Base-by-base conservation (phyloP, 2,329 filamentous ascomycete genomes). In the Sporothrix brasiliensis region DNA sequence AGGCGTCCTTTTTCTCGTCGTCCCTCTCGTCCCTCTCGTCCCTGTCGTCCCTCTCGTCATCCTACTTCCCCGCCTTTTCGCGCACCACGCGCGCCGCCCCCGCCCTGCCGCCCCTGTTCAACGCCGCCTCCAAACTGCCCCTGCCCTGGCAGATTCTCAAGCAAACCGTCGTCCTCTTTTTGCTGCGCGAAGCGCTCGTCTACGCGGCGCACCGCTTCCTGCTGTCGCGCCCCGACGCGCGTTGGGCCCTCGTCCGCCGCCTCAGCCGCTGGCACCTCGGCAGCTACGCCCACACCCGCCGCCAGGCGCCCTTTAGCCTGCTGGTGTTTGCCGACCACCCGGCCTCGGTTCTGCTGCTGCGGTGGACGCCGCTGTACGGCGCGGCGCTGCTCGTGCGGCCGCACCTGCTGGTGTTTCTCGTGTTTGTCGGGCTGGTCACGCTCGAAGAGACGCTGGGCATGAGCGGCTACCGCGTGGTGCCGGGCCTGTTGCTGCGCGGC, bases 161-260 rank as follows among this genome's bases (percentile, higher is more conserved):
- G 74, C 84, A 87, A 72, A 76, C 84, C 60, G 73, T 77, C 67
- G 70, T 81, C 14, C 79, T 87, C 19, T 78, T 84, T 70, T 74
- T 80, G 34, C 78, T 79, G 14, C 82, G 85, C 68, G 84, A 92
- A 81, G 76, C 88, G 7, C 77, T 93, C 13, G 87, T 89, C 70
- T 97, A 96, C 78, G 88, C 75, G 84, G 84, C 92, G 74, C 93
- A 97, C 80, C 89, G 91, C 67, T 86, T 86, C 76, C 71, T 90
- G 34, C 84, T 97, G 10, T 56, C 77, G 73, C 66, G 66, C 10
- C 30, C 56, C 3, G 14, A 65, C 24, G 41, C 63, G 13, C 54
- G 39, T 19, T 39, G 39, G 11, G 69, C 75, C 2, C 71, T 86
- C 30, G 81, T 82, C 9, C 77, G 74, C 6, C 79, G 84, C 67